A percentile compares a stretch with the other conserved stretches of the same genome.
Conservation (phyloP, 495 filamentous ascomycete species). For the Glarea lozoyensis region DNA sequence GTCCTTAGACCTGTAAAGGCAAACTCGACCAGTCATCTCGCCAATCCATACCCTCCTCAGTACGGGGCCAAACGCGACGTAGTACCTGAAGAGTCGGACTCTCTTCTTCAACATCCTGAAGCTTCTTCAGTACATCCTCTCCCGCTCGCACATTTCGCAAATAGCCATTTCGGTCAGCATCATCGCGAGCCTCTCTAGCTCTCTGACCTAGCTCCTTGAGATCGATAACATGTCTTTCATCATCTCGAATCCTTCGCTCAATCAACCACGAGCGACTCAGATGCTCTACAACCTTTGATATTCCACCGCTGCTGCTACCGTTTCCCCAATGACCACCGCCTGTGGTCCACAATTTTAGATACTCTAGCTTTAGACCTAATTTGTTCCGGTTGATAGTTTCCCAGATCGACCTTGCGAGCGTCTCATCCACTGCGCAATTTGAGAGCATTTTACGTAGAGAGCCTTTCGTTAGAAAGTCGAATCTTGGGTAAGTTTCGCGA, state of each 20-base stretch:
- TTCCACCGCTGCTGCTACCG: not conserved
- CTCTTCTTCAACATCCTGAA: not conserved
- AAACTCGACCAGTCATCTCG: not conserved
- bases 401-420: slow-evolving; percentile 2
- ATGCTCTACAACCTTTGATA: not conserved
- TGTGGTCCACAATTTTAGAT: not conserved
- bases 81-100: too few species aligned
- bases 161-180: not conserved
- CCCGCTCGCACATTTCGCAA: not conserved
- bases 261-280: not conserved
- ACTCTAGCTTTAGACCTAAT: not conserved
- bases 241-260: not conserved
- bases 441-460: not conserved
- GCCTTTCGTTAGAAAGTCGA: not conserved
- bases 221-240: not conserved
- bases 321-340: not conserved
- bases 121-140: not conserved
- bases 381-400: slow-evolving; percentile 2
- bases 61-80: not conserved
- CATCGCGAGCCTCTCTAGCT: not conserved
- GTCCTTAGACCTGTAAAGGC: not conserved
- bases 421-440: slow-evolving; percentile 1
- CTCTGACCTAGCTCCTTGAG: not conserved
- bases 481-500: slow-evolving; percentile 1
- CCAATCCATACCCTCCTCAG: not conserved